phyloP scores from a whole-genome alignment of 352 stramenopile genomes.

The Phytophthora citrophthora region DNA sequence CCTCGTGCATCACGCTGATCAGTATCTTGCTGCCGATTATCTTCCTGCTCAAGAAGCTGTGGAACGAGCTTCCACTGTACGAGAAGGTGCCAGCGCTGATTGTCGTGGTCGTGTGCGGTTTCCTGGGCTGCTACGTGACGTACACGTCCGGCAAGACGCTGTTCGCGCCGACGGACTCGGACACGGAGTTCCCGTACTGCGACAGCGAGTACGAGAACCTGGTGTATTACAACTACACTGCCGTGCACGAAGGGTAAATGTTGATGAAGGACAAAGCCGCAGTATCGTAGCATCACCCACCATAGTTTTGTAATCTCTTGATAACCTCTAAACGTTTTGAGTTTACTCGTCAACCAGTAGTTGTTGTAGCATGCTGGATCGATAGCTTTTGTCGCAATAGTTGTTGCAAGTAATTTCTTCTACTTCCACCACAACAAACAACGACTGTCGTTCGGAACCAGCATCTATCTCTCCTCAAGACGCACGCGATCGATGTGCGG shows the following conservation, averaged over 20 bases:
- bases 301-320: constrained; percentile 13
- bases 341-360: background rate
- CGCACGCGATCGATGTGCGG: no score
- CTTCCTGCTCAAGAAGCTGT: constrained; percentile 44
- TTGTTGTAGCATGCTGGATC: no score
- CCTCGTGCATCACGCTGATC: constrained; percentile 46
- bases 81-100: constrained; percentile 24
- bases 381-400: background rate
- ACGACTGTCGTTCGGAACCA: no score
- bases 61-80: constrained; percentile 21
- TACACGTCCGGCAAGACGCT: constrained; percentile 18
- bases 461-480: no score
- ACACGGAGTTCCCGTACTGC: constrained; percentile 25
- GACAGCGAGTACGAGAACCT: constrained; percentile 28
- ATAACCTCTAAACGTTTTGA: constrained; percentile 4
- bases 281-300: background rate
- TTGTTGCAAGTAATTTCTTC: no score
- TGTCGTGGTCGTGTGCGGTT: constrained; percentile 19
- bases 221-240: constrained; percentile 32
- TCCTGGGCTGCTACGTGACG: constrained; percentile 27
- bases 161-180: constrained; percentile 23
- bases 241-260: constrained; percentile 16
- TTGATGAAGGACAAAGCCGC: background rate
- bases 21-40: constrained; percentile 49
- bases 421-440: no score